Conservation (phyloP, 2,329 filamentous ascomycete species). For the Microascus cirrosus region DNA sequence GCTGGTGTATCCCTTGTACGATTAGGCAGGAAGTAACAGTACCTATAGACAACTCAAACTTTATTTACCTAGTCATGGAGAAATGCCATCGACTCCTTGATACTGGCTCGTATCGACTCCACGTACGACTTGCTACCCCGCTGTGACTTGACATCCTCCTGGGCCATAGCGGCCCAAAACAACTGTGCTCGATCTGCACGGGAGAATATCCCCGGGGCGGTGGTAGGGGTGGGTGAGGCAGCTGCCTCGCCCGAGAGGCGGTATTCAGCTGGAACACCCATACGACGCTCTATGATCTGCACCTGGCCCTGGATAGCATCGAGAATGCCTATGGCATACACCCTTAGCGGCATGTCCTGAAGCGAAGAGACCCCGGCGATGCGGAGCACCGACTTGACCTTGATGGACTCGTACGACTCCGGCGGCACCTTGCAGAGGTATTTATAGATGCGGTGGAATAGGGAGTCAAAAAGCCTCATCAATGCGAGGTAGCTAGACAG, state of each 20-base stretch:
- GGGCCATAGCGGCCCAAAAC: constrained; percentile 10
- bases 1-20: too few species aligned
- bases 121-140: constrained; percentile 10
- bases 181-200: constrained; percentile 10
- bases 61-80: constrained; percentile 8
- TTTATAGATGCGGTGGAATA: constrained; percentile 9
- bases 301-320: constrained; percentile 11
- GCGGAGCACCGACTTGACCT: constrained; percentile 13
- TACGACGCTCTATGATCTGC: constrained; percentile 9
- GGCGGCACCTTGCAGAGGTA: constrained; percentile 8
- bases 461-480: constrained; percentile 11
- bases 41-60: too few species aligned
- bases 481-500: constrained; percentile 11
- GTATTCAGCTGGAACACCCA: constrained; percentile 12
- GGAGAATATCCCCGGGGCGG: constrained; percentile 7
- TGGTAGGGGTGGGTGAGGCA: constrained; percentile 1
- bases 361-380: constrained; percentile 12
- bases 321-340: constrained; percentile 11
- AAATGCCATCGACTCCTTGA: constrained; percentile 10
- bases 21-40: too few species aligned
- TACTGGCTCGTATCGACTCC: constrained; percentile 12
- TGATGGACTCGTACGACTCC: constrained; percentile 8
- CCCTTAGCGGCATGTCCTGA: constrained; percentile 13
- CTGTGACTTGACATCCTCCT: constrained; percentile 12
- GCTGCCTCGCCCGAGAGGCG: constrained; percentile 9